A percentile compares a stretch with the other conserved stretches of the same genome.
phyloP scores from a whole-genome alignment of 345 rosid species.

The Fremontodendron californicum region DNA sequence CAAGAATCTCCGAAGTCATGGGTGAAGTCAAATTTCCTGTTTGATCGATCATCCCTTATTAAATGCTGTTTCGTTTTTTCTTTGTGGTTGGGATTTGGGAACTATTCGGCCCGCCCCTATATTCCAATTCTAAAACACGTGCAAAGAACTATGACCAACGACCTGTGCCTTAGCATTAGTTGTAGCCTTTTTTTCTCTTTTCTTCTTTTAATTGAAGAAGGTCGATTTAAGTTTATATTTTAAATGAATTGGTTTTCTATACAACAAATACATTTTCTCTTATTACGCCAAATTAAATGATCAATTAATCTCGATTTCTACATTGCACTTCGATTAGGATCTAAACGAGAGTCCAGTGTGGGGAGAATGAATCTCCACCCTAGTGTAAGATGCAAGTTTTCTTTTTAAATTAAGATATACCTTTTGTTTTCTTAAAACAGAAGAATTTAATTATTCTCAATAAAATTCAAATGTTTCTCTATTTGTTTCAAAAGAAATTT shows the following conservation, averaged over 20 bases:
- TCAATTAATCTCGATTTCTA: no score
- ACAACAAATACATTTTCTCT: no score
- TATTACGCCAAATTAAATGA: no score
- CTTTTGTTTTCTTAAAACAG: no score
- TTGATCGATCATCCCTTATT: neutral
- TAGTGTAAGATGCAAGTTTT: neutral
- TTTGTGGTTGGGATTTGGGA: neutral
- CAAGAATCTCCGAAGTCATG: neutral
- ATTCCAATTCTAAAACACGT: slow-evolving; percentile 1
- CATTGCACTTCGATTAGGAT: no score
- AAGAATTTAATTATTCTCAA: no score
- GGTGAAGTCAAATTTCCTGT: neutral
- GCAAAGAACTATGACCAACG: neutral
- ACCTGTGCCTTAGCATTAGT: neutral
- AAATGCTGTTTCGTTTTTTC: neutral
- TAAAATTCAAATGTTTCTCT: neutral
- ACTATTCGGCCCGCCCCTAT: neutral
- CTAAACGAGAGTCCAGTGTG: no score
- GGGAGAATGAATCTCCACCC: no score
- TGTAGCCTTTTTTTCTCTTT: neutral
- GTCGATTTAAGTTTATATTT: no score
- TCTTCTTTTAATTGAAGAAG: no score
- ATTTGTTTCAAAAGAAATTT: neutral
- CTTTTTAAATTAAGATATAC: no score
- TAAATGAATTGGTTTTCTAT: no score